These are phyloP conservation scores for Solanum ossicruentum DNA, from an alignment of 257 asterid genomes.

Conservation along the genomic window DNA sequence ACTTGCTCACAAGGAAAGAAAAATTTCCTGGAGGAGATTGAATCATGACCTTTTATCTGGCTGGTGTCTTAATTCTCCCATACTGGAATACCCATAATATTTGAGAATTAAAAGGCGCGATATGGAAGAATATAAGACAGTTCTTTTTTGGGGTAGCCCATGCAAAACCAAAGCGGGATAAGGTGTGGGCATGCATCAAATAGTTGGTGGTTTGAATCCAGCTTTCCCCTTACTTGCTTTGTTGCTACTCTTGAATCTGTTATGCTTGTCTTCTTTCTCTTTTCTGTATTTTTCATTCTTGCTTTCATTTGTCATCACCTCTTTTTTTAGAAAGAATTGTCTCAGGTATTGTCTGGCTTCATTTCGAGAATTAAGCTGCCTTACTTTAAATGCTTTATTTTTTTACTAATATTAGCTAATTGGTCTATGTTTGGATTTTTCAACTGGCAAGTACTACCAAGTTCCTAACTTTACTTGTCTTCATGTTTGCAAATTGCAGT, in stretches of 20 bases:
- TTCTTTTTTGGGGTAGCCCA: neutral
- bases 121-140: neutral
- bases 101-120: neutral
- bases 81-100: neutral
- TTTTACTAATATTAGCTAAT: neutral
- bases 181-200: neutral
- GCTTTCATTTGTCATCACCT: neutral
- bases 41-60: neutral
- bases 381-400: neutral
- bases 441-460: neutral
- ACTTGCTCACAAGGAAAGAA: neutral
- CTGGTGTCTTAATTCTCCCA: neutral
- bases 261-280: neutral
- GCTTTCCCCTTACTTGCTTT: neutral
- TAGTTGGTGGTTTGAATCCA: neutral
- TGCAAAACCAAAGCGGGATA: neutral
- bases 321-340: neutral
- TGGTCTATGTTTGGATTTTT: neutral
- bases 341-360: neutral
- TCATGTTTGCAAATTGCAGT: conserved; percentile 15
- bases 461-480: neutral
- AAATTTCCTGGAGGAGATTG: neutral
- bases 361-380: neutral
- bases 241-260: neutral
- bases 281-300: neutral